Evolutionary conservation across 805 yeast species (phyloP), one percentile per base, ranked within the genome.

Genomic region (Suhomyces vadensis): DNA sequence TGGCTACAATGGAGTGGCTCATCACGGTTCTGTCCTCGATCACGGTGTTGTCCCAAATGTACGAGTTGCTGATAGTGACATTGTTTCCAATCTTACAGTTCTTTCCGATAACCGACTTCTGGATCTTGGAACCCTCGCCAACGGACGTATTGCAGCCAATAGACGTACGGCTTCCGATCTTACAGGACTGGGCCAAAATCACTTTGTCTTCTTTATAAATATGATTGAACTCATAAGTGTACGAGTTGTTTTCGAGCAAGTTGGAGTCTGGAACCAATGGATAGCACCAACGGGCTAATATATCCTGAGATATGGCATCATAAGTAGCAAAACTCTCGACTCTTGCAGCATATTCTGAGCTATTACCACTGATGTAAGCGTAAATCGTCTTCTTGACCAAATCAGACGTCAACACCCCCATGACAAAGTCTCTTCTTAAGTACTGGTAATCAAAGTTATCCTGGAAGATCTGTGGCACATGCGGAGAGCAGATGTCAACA

Each of bases 321-420:
- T 91, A 94, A 0, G 98, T 89, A 59, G 87, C 87, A 84, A 94
- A 85, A 60, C 92, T 85, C 59, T 91, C 95, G n/a, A 89, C 98
- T 60, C 99, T 79, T 1, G 96, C 94, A 22, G 96, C 96, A 58
- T 90, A 91, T 49, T 69, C 75, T 47, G 85, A 83, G 17, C 52
- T 44, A 42, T 81, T 83, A 41, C 79, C 81, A 14, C 94, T 78
- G 36, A 91, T 80, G 58, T 88, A 90, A 0, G 96, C 89, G 64
- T 92, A 92, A 23, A 94, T 87, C 44, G 91, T 86, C 61, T 94
- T 92, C 52, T 90, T 91, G 54, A 94, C 72, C 54, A 94, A 77
- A 65, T 94, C 99, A 41, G 95, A 85, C 11, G 94, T 84, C 47
- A 94, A 73, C 20, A 92, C 94, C 43, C 98, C 97, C 54, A 81